Base-by-base conservation (phyloP, 2,329 filamentous ascomycete genomes). In the Calonectria leucothoes region DNA sequence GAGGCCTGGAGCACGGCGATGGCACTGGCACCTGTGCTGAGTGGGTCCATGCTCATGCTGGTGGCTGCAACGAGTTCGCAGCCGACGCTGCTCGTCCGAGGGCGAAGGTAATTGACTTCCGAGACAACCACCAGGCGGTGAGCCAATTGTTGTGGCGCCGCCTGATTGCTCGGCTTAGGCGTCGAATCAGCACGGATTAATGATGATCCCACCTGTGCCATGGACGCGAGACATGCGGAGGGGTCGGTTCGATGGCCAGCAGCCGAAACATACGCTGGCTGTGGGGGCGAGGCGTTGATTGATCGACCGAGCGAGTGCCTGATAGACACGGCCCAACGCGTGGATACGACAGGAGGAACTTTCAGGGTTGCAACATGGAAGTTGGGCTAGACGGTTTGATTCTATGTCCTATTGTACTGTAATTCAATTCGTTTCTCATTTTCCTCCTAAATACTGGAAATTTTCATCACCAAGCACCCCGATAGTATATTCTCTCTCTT, bases 41-140 rank as follows among this genome's bases (percentile, higher is more conserved):
- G 55, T 61, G 55, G 55, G 55, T 39, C 55, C 55, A 61, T 61
- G 23, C 55, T 37, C 55, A 61, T 61, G 23, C 55, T 37, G 55
- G 55, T 15, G 25, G 55, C 55, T 37, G 8, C 25, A 25, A 59
- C n/a, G 23, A 15, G 37, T 61, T 61, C 15, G 55, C 55, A 61
- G 42, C 42, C 42, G n/a, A 23, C n/a, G 39, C 39, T 45, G 39
- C 39, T n/a, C 39, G 39, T 45, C 42, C 42, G 42, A 45, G 23
- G 42, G 42, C 8, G n/a, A 45, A 45, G n/a, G 12, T 23, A 61
- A 29, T 37, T 37, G 33, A 39, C 55, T 25, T 2, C 33, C 20
- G 55, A 27, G 33, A 39, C 37, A 27, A 37, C 7, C 35, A 23
- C 17, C 33, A 23, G 15, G 49, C n/a, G 55, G 55, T 61, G 35